Evolutionary conservation across 2,329 filamentous ascomycete genomes (phyloP).

Genomic region (Sporothrix variecibatus): DNA sequence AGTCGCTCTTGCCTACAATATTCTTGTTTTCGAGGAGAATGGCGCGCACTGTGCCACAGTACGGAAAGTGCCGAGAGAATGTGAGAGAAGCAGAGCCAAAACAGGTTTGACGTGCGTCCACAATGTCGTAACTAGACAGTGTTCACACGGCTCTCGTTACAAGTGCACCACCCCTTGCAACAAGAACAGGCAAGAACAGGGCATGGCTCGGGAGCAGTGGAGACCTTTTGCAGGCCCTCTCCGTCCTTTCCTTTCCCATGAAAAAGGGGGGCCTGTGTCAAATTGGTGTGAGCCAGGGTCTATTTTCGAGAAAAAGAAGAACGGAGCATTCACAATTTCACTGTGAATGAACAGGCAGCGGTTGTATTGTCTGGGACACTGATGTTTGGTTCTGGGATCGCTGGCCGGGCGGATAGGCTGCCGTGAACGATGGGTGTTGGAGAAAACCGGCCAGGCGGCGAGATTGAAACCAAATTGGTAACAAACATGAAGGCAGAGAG

Average conservation of each 20-base stretch:
- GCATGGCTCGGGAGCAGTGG: conserved; percentile 14
- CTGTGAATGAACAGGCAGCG: not conserved
- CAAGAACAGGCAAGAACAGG: not conserved
- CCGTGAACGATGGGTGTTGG: not conserved
- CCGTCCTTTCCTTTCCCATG: not conserved
- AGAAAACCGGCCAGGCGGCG: not conserved
- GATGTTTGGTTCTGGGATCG: not conserved
- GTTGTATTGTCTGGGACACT: not conserved
- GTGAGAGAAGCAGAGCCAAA: not conserved
- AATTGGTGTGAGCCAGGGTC: conserved; percentile 10
- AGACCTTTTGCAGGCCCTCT: not conserved
- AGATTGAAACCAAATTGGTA: not conserved
- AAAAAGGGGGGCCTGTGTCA: conserved; percentile 9
- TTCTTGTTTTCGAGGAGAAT: not conserved
- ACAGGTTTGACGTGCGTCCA: not conserved
- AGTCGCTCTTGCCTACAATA: not conserved
- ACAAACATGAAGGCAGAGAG: not conserved
- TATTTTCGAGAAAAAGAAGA: not conserved
- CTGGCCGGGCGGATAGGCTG: not conserved
- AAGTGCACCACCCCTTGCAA: not conserved
- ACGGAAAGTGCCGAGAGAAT: not conserved
- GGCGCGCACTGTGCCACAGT: not conserved
- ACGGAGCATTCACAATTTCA: not conserved
- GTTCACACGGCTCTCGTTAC: not conserved
- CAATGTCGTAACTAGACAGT: not conserved